A percentile compares a stretch with the other conserved stretches of the same genome.
These are phyloP conservation scores for Starmerella etchellsii DNA, from an alignment of 805 yeast genomes.

Conservation along the genomic window DNA sequence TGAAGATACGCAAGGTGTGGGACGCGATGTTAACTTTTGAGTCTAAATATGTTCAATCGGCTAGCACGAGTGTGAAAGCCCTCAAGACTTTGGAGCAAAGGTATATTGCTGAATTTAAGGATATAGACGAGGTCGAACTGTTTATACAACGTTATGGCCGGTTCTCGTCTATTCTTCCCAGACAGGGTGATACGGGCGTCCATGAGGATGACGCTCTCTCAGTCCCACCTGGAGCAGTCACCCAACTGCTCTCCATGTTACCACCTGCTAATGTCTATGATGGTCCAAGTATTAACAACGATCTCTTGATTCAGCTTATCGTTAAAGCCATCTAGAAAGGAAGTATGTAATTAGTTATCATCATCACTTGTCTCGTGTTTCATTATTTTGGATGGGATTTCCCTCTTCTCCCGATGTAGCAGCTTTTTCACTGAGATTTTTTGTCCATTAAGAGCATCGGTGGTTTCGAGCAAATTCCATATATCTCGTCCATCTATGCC, in stretches of 20 bases:
- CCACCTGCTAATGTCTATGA: constrained; percentile 19
- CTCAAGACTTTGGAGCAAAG: constrained; percentile 55
- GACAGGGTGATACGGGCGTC: background rate
- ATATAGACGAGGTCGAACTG: constrained; percentile 34
- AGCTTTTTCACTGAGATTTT: background rate
- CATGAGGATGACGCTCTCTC: too few species aligned
- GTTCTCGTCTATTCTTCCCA: background rate
- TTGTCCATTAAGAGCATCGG: constrained; percentile 20
- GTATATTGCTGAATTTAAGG: constrained; percentile 53
- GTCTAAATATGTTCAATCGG: constrained; percentile 35
- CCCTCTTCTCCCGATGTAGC: background rate
- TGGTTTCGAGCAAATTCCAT: constrained; percentile 23
- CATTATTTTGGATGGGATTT: too few species aligned
- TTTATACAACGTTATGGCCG: constrained; percentile 22
- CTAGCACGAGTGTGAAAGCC: constrained; percentile 46
- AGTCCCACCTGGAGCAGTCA: background rate
- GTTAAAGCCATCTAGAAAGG: background rate
- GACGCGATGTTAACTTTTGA: constrained; percentile 56
- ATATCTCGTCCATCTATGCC: constrained; percentile 29
- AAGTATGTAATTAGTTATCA: too few species aligned
- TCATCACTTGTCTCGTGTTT: too few species aligned
- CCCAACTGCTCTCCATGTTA: constrained; percentile 9
- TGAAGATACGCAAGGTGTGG: constrained; percentile 35
- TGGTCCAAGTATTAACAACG: constrained; percentile 17
- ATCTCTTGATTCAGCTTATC: constrained; percentile 14